Evolutionary conservation across 768 basidiomycete genomes (phyloP), one percentile per base, ranked within the genome.

Genomic region (Filobasidium floriforme): DNA sequence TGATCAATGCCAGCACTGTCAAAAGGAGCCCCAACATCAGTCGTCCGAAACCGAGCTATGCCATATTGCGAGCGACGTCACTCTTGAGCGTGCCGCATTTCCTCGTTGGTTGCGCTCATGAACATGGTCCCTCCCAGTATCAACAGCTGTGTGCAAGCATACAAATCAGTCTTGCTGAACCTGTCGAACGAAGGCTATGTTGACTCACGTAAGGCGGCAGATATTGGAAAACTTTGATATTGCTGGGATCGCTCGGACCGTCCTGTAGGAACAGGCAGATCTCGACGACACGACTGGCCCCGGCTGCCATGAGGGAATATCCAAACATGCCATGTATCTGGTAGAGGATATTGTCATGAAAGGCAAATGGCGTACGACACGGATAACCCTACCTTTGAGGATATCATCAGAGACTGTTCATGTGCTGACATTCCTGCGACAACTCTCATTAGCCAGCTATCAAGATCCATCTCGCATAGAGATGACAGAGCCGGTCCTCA

Each of bases 71-170:
- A 11, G 11, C 6, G 26, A 24, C 14, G 72, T 65, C 43, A 81
- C 14, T 84, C 84, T 69, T 89, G 82, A 4, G 88, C 84, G 67
- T 83, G 88, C 28, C 82, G 72, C 32, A 94, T 80, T 76, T 94
- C 90, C 79, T 97, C 92, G 75, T 97, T 91, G 0, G 93, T 96
- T 0, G 88, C 93, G 15, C 88, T 89, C 85, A 94, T 90, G 82
- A 97, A 96, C 19, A 91, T 79, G 1, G 92, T 77, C 7, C 89
- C 88, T 65, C 1, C 40, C n/a, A 63, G 24, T 37, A 40, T 15
- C 7, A 41, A 46, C 7, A 41, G 22, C 7, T 51, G 24, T 41
- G 57, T 28, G n/a, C 60, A 51, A 66, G 52, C 32, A 12, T 14
- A 52, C 28, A 18, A 70, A 81, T 72, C 79, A 88, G 88, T 88